A percentile compares a stretch with the other conserved stretches of the same genome.
Evolutionary conservation across 2,329 filamentous ascomycete species (phyloP).

Genomic region (Colletotrichum acutatum): DNA sequence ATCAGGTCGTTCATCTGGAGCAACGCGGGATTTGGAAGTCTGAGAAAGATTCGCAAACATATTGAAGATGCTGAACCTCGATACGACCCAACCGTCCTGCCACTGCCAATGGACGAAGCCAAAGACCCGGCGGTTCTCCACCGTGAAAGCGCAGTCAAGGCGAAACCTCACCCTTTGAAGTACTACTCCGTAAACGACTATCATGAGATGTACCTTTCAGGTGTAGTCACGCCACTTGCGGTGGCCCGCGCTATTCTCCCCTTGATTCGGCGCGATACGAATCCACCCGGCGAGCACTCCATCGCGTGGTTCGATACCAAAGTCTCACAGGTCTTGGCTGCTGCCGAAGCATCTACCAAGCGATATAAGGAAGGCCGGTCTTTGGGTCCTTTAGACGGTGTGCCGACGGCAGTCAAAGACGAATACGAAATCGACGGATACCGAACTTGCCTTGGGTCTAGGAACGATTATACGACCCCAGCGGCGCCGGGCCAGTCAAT

Average conservation of each 20-base stretch:
- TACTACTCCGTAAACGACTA: conserved; percentile 56
- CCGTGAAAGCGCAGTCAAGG: conserved; percentile 23
- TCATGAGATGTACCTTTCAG: conserved; percentile 55
- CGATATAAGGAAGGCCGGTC: conserved; percentile 65
- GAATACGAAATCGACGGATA: conserved; percentile 83
- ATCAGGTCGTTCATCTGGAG: conserved; percentile 68
- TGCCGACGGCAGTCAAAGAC: conserved; percentile 81
- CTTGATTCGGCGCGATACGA: conserved; percentile 53
- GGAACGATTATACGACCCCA: conserved; percentile 66
- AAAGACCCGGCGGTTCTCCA: conserved; percentile 39
- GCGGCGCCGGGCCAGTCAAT: conserved; percentile 47
- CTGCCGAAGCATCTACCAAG: conserved; percentile 56
- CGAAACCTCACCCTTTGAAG: conserved; percentile 29
- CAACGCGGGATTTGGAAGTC: conserved; percentile 70
- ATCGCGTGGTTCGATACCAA: conserved; percentile 58
- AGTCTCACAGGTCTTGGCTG: conserved; percentile 51
- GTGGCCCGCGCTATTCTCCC: conserved; percentile 58
- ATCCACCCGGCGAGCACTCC: conserved; percentile 51
- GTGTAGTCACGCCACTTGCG: conserved; percentile 57
- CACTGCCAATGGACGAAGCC: conserved; percentile 57
- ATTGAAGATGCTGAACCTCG: conserved; percentile 62
- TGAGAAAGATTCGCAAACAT: conserved; percentile 63
- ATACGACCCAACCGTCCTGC: conserved; percentile 59
- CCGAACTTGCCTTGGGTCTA: conserved; percentile 71
- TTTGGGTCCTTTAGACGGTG: conserved; percentile 74